Evolutionary conservation across 1,284 basidiomycete species (phyloP).

Genomic region (Austroboletus novae-zelandiae): DNA sequence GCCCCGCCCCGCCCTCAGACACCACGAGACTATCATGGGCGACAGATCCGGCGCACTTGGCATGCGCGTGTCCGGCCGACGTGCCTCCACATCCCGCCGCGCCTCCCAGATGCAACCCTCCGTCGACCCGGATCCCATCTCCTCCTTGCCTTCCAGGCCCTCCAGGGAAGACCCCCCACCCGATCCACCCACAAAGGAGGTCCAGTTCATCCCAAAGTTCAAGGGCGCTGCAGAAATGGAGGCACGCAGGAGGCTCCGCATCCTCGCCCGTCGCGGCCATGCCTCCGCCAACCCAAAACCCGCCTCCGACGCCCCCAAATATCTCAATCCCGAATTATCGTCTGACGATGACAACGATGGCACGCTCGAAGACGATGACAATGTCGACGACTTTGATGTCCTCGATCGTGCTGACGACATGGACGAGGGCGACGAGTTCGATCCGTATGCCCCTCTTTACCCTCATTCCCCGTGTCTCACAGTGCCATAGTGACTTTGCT

Average conservation of each 20-base stretch:
- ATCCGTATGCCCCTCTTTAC: slow-evolving; percentile 54
- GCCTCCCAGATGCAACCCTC: slow-evolving; percentile 37
- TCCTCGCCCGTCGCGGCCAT: slow-evolving; percentile 52
- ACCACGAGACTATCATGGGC: slow-evolving; percentile 86
- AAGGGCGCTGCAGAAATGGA: slow-evolving; percentile 80
- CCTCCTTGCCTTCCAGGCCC: not conserved
- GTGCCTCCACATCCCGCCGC: slow-evolving; percentile 48
- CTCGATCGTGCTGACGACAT: slow-evolving; percentile 48
- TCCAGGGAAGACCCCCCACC: slow-evolving; percentile 34
- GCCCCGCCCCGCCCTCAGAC: slow-evolving; percentile 54
- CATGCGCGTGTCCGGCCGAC: slow-evolving; percentile 62
- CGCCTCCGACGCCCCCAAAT: slow-evolving; percentile 26
- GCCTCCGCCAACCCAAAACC: slow-evolving; percentile 27
- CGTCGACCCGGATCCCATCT: slow-evolving; percentile 7
- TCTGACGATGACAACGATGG: slow-evolving; percentile 54
- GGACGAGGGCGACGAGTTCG: slow-evolving; percentile 70
- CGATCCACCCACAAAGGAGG: slow-evolving; percentile 43
- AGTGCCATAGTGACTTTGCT: slow-evolving; percentile 44
- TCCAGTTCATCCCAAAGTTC: slow-evolving; percentile 70
- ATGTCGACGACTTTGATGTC: slow-evolving; percentile 51
- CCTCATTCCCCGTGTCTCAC: not conserved
- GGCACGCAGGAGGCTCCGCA: slow-evolving; percentile 58
- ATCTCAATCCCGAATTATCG: slow-evolving; percentile 48
- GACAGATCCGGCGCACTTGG: slow-evolving; percentile 60
- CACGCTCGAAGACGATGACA: slow-evolving; percentile 40